phyloP scores from a whole-genome alignment of 148 eudicot genomes.

The Simmondsia chinensis region DNA sequence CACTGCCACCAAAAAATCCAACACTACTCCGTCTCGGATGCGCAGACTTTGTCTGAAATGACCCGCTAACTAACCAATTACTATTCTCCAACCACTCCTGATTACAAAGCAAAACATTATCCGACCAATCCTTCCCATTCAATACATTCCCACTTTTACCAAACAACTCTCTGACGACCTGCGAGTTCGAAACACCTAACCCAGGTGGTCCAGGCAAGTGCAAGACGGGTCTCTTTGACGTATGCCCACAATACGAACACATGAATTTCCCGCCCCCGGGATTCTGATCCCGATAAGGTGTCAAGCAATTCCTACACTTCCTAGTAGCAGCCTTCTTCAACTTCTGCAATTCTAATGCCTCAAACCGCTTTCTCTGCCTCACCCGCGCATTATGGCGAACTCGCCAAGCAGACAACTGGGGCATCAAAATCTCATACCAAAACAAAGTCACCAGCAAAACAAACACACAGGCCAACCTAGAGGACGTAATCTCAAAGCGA shows the following conservation, averaged over 20 bases:
- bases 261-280: constrained; percentile 92
- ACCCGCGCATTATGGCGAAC: constrained; percentile 66
- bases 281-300: constrained; percentile 83
- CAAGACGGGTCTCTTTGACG: constrained; percentile 85
- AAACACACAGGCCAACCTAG: constrained; percentile 83
- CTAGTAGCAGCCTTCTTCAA: constrained; percentile 83
- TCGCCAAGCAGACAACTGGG: constrained; percentile 85
- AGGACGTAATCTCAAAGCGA: constrained; percentile 85
- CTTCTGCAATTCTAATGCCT: constrained; percentile 89
- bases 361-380: constrained; percentile 82
- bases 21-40: constrained; percentile 40
- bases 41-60: constrained; percentile 47
- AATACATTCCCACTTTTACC: no score
- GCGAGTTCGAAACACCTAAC: constrained; percentile 51
- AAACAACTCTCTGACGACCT: constrained; percentile 76
- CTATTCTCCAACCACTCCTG: constrained; percentile 91
- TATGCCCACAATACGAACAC: constrained; percentile 96
- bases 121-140: no score
- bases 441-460: constrained; percentile 78
- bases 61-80: constrained; percentile 49
- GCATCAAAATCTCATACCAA: constrained; percentile 98
- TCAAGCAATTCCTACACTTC: constrained; percentile 91
- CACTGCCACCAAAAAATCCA: constrained; percentile 35
- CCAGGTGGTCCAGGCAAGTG: constrained; percentile 81
- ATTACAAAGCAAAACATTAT: constrained; percentile 55